Evolutionary conservation across 371 early-diverging fungal genomes (phyloP).

Genomic region (Syncephalastrum monosporum): DNA sequence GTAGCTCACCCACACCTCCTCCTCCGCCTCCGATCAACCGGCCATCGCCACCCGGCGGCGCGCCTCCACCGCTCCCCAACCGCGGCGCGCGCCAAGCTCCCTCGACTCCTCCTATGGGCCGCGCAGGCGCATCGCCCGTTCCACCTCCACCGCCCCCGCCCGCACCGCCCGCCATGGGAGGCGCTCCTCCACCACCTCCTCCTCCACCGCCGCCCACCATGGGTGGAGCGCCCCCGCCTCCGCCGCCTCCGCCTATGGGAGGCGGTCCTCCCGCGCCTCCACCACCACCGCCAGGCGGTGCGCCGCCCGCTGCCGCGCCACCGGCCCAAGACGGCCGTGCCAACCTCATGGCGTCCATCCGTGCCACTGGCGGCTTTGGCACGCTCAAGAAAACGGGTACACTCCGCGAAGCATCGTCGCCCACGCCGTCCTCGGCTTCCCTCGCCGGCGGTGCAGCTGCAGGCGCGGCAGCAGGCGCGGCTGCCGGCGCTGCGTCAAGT

Average conservation of each 20-base stretch:
- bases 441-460: slow-evolving; percentile 8
- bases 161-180: slow-evolving; percentile 6
- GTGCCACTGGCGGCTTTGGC: slow-evolving; percentile 45
- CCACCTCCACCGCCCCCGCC: slow-evolving; percentile 9
- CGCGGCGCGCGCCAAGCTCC: slow-evolving; percentile 14
- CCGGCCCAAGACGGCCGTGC: slow-evolving; percentile 16
- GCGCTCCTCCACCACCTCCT: slow-evolving; percentile 5
- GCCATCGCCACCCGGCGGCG: not conserved
- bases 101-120: slow-evolving; percentile 1
- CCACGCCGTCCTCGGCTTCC: not conserved
- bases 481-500: slow-evolving; percentile 16
- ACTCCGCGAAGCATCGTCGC: slow-evolving; percentile 10
- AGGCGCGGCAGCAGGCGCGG: slow-evolving; percentile 12
- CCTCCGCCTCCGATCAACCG: slow-evolving; percentile 7
- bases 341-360: slow-evolving; percentile 44
- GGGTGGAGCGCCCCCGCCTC: slow-evolving; percentile 24
- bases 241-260: slow-evolving; percentile 18
- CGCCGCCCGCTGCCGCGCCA: slow-evolving; percentile 14
- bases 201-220: slow-evolving; percentile 3
- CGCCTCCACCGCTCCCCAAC: slow-evolving; percentile 8
- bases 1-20: not conserved
- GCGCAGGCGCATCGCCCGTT: slow-evolving; percentile 1
- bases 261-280: slow-evolving; percentile 15
- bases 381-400: slow-evolving; percentile 30
- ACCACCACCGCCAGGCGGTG: slow-evolving; percentile 13